Evolutionary conservation across 768 basidiomycete genomes (phyloP), one percentile per base, ranked within the genome.

Genomic region (Auricularia cornea): DNA sequence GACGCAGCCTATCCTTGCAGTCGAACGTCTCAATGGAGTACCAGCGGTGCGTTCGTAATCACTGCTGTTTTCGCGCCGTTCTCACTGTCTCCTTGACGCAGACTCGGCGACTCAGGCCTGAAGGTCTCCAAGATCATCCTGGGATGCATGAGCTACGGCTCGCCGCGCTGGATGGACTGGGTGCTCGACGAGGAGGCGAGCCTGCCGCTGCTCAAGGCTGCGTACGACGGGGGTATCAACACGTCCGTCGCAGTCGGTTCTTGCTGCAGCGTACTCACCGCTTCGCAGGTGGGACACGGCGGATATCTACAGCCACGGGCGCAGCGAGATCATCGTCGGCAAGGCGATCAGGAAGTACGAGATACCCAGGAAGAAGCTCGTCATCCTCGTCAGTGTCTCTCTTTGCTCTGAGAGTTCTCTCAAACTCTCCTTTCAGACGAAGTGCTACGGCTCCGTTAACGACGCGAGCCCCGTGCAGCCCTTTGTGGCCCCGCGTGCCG

Each of bases 161-260:
- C 44, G 38, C 48, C 60, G 14, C 54, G 64, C 44, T 72, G 72
- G 67, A 64, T 71, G 33, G 69, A 66, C 26, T 80, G 79, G 79
- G 72, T 78, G 6, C 66, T 83, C 1, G 72, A 70, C 8, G 81
- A 84, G 63, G 79, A 81, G 30, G 81, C 83, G 63, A 77, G 75
- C 1, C 74, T 81, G 28, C 74, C 74, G 65, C 83, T 84, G 63
- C 80, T 86, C 70, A 82, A 83, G 70, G 72, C 72, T 8, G 75
- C 74, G 31, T 88, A 83, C 60, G 84, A 86, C 14, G 80, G 80
- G n/a, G 85, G 86, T 20, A 83, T 87, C 64, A 81, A 85, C 64
- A 79, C 84, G 0, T 87, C 75, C 51, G 65, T 69, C n/a, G 66
- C 35, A 61, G 60, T 23, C 44, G 5, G 11, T 14, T 1, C 0